phyloP scores from a whole-genome alignment of 352 stramenopile species.

The Phytophthora pseudosyringae region DNA sequence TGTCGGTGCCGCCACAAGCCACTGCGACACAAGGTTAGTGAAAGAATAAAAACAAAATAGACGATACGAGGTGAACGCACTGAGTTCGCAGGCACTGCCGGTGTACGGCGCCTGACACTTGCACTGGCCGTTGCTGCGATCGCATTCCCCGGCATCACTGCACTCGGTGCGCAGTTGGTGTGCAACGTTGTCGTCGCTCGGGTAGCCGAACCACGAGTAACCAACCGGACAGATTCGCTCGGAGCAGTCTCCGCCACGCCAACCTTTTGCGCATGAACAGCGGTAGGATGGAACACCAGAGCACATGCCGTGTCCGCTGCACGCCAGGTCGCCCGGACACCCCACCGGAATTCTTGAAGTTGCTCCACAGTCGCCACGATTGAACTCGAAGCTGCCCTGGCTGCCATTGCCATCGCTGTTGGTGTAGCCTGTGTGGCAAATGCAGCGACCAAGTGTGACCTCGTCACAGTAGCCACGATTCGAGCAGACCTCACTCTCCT shows the following conservation, averaged over 20 bases:
- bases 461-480: slow-evolving; percentile 71
- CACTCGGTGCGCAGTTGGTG: slow-evolving; percentile 65
- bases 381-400: slow-evolving; percentile 49
- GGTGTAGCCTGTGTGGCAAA: slow-evolving; percentile 68
- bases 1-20: slow-evolving; percentile 44
- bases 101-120: slow-evolving; percentile 77
- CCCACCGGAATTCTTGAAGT: slow-evolving; percentile 61
- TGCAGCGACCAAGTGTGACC: slow-evolving; percentile 59
- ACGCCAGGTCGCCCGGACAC: slow-evolving; percentile 73
- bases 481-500: slow-evolving; percentile 74
- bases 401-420: slow-evolving; percentile 70
- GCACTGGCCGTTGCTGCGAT: slow-evolving; percentile 72
- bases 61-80: slow-evolving; percentile 36
- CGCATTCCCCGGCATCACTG: slow-evolving; percentile 67
- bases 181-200: slow-evolving; percentile 53
- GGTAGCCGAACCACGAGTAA: slow-evolving; percentile 75
- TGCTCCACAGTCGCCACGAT: slow-evolving; percentile 70
- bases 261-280: slow-evolving; percentile 77
- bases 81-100: slow-evolving; percentile 69
- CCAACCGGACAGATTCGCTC: slow-evolving; percentile 66
- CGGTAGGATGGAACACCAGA: slow-evolving; percentile 55
- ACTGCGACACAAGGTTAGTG: slow-evolving; percentile 41
- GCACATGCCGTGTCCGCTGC: slow-evolving; percentile 83
- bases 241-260: slow-evolving; percentile 79
- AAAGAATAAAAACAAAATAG: not conserved